These are phyloP conservation scores for Anacardium occidentale DNA, from an alignment of 345 rosid genomes.

Conservation along the genomic window DNA sequence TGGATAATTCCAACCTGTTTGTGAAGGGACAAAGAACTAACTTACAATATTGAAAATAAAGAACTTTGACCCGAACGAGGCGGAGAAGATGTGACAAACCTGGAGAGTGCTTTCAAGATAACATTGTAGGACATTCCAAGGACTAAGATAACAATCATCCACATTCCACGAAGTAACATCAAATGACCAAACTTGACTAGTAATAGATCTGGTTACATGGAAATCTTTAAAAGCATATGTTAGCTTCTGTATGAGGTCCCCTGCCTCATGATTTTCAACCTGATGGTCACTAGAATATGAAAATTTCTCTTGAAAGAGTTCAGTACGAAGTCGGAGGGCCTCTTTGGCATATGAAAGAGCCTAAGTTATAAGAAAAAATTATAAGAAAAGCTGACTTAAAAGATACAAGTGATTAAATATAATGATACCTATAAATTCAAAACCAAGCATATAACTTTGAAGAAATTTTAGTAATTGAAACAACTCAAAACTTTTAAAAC, in stretches of 20 bases:
- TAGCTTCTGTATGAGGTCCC: slow-evolving; percentile 39
- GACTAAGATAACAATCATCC: slow-evolving; percentile 63
- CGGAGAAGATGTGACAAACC: slow-evolving; percentile 42
- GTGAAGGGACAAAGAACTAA: slow-evolving; percentile 9
- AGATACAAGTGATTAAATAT: not conserved
- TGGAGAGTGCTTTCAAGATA: slow-evolving; percentile 93
- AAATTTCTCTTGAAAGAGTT: slow-evolving; percentile 70
- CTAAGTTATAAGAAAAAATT: slow-evolving; percentile 34
- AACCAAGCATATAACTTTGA: not conserved
- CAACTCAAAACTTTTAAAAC: not conserved
- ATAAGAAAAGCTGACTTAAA: slow-evolving; percentile 3
- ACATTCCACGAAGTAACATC: slow-evolving; percentile 39
- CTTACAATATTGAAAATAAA: slow-evolving; percentile 9
- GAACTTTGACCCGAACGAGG: no score
- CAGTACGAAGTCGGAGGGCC: slow-evolving; percentile 65
- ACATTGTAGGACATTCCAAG: slow-evolving; percentile 82
- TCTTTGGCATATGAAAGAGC: slow-evolving; percentile 84
- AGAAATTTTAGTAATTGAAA: not conserved
- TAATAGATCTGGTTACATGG: slow-evolving; percentile 43
- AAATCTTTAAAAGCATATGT: slow-evolving; percentile 40
- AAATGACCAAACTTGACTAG: slow-evolving; percentile 58
- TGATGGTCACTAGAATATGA: slow-evolving; percentile 57
- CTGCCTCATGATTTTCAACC: slow-evolving; percentile 42
- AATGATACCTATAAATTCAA: slow-evolving; percentile 1
- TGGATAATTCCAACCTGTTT: slow-evolving; percentile 67